phyloP scores from a whole-genome alignment of 176 grass and related monocot species.

The Paspalum notatum region DNA sequence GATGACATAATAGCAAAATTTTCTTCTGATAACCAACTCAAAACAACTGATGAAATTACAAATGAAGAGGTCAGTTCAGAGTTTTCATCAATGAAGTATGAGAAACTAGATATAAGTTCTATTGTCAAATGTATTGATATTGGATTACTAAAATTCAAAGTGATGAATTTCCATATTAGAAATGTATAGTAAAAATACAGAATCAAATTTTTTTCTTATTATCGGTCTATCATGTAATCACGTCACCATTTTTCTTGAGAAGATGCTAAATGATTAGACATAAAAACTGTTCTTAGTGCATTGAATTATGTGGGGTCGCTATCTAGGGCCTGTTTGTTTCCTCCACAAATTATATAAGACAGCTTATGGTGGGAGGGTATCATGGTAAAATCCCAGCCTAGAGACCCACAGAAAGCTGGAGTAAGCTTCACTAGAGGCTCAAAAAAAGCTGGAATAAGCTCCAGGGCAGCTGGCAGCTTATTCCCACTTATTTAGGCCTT shows the following conservation, averaged over 20 bases:
- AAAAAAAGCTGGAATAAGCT: too few species aligned
- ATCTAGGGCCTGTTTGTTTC: not conserved
- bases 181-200: not conserved
- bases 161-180: constrained; percentile 22
- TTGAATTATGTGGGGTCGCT: constrained; percentile 4
- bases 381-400: too few species aligned
- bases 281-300: not conserved
- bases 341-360: too few species aligned
- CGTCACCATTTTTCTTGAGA: not conserved
- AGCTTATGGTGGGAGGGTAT: too few species aligned
- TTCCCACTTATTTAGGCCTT: too few species aligned
- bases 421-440: too few species aligned
- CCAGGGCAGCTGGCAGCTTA: too few species aligned
- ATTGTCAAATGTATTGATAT: constrained; percentile 20
- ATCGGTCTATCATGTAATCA: not conserved
- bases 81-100: not conserved
- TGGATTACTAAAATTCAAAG: constrained; percentile 19
- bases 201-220: constrained; percentile 6
- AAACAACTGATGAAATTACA: constrained; percentile 37
- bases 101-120: constrained; percentile 33
- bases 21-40: constrained; percentile 4
- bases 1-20: constrained; percentile 7
- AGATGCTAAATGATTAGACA: not conserved
- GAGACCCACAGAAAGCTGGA: too few species aligned
- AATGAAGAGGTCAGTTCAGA: constrained; percentile 50